Evolutionary conservation across 176 grass and related monocot species (phyloP).

Genomic region (Thalia dealbata): DNA sequence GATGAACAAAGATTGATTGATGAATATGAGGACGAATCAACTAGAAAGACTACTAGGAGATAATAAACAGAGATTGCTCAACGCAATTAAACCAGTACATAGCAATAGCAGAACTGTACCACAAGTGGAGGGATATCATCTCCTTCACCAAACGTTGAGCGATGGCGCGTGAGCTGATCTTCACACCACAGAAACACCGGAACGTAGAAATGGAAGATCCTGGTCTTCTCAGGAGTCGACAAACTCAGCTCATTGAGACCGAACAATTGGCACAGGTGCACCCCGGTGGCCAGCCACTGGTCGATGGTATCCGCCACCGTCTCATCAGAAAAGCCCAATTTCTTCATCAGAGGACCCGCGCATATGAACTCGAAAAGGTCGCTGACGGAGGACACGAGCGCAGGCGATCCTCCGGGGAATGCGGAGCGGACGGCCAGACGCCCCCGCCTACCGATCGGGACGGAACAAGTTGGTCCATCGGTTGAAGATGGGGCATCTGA

Average conservation of each 20-base stretch:
- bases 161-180: conserved; percentile 55
- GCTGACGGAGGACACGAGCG: conserved; percentile 50
- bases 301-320: conserved; percentile 61
- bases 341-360: conserved; percentile 64
- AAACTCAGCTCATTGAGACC: conserved; percentile 54
- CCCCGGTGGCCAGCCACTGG: conserved; percentile 54
- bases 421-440: conserved; percentile 21
- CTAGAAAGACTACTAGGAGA: neutral
- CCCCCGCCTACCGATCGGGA: conserved; percentile 14
- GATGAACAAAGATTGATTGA: neutral
- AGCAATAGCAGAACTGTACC: conserved; percentile 27
- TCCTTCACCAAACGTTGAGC: conserved; percentile 50
- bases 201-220: conserved; percentile 89
- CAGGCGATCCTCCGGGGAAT: conserved; percentile 41
- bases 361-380: conserved; percentile 84
- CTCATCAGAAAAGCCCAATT: conserved; percentile 54
- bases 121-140: conserved; percentile 80
- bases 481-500: conserved; percentile 5
- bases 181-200: conserved; percentile 96
- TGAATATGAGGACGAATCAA: neutral
- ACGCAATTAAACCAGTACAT: too few species aligned
- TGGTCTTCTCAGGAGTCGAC: conserved; percentile 54
- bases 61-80: too few species aligned
- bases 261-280: conserved; percentile 55
- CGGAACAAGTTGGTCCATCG: conserved; percentile 1